A percentile compares a stretch with the other conserved stretches of the same genome.
Evolutionary conservation across 495 filamentous ascomycete genomes (phyloP).

Genomic region (Cercophora sp.): DNA sequence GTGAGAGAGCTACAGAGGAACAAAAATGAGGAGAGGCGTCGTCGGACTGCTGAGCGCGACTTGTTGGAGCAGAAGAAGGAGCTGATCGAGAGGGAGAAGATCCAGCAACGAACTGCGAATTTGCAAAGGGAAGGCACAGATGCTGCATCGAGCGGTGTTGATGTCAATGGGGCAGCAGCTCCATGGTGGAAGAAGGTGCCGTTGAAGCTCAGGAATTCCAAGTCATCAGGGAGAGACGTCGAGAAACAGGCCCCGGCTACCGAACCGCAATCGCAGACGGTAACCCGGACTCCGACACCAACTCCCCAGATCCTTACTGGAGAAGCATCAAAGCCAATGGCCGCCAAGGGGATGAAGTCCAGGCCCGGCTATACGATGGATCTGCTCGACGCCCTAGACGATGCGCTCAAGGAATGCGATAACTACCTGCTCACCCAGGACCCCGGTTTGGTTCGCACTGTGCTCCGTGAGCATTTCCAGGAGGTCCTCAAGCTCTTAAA

Average conservation of each 20-base stretch:
- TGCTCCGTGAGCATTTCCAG: constrained; percentile 37
- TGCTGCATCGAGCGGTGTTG: neutral
- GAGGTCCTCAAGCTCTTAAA: constrained; percentile 35
- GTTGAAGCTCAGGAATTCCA: neutral
- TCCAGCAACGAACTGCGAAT: neutral
- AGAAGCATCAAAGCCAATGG: neutral
- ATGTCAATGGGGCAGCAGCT: neutral
- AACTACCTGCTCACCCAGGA: constrained; percentile 18
- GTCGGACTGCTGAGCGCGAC: constrained; percentile 10
- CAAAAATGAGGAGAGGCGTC: neutral
- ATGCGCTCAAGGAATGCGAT: constrained; percentile 31
- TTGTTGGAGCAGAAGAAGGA: constrained; percentile 10
- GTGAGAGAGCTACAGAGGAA: constrained; percentile 3
- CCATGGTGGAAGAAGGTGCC: neutral
- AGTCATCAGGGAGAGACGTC: neutral
- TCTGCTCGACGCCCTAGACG: constrained; percentile 36
- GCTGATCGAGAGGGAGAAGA: neutral
- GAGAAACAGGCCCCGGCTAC: neutral
- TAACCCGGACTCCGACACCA: no score
- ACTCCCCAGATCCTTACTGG: neutral
- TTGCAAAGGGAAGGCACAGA: neutral
- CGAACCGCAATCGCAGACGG: no score
- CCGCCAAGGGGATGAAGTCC: constrained; percentile 6
- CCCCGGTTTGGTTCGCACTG: constrained; percentile 28
- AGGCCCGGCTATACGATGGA: constrained; percentile 23